Evolutionary conservation across 305 asterid species (phyloP).

Genomic region (Fraxinus baroniana): DNA sequence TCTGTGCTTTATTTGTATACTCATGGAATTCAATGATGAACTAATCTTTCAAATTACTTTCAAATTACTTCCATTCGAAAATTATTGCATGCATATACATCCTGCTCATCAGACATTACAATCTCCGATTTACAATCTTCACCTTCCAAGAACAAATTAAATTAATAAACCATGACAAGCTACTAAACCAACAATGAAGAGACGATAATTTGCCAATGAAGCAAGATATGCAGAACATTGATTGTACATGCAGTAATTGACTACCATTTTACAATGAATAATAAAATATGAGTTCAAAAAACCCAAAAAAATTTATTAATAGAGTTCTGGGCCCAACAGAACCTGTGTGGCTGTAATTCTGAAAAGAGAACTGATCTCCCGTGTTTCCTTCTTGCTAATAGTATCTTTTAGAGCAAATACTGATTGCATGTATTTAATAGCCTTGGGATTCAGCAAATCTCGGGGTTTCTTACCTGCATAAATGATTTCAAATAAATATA

Average conservation of each 20-base stretch:
- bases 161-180: background rate
- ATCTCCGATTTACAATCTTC: background rate
- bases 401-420: conserved; percentile 85
- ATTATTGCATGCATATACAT: background rate
- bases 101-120: background rate
- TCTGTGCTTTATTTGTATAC: background rate
- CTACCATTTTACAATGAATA: conserved; percentile 12
- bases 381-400: conserved; percentile 79
- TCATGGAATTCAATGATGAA: background rate
- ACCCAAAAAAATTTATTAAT: background rate
- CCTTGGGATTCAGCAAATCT: conserved; percentile 92
- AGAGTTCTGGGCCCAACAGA: background rate
- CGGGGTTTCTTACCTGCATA: conserved; percentile 89
- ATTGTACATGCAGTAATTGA: background rate
- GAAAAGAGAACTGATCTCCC: conserved; percentile 89
- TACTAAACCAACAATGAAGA: background rate
- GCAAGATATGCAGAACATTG: background rate
- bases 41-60: background rate
- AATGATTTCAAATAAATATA: background rate
- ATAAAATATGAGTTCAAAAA: background rate
- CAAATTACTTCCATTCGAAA: background rate
- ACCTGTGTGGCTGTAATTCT: conserved; percentile 96
- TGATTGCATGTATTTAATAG: conserved; percentile 81
- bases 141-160: background rate
- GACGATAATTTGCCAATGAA: background rate